Evolutionary conservation across 768 basidiomycete species (phyloP), one percentile per base, ranked within the genome.

Genomic region (Pulveroboletus frians): DNA sequence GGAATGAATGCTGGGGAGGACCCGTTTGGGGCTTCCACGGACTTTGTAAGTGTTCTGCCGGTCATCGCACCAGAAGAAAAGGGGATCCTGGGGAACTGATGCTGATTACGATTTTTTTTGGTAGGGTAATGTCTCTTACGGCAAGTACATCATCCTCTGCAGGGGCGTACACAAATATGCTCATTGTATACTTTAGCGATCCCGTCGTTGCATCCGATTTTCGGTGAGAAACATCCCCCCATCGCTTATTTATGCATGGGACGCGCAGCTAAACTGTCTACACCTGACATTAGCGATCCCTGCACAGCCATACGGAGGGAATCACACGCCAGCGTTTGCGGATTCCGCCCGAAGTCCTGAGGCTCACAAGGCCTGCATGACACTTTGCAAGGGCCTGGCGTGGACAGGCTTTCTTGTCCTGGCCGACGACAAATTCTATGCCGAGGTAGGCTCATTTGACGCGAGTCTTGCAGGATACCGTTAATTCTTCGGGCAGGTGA

Each of bases 61-160:
- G 6, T 46, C 31, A 31, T 31, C 13, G 8, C 27, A 31, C 6
- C 0, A 11, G 15, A 15, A 43, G 32, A 10, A 11, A 23, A 36
- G 40, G 23, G 32, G 14, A 41, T 23, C 23, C 17, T 15, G n/a
- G 8, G 17, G 30, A 29, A 44, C 44, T 54, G 38, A 56, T 46
- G n/a, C n/a, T n/a, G 45, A 61, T 55, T 36, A 50, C 50, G 32
- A 52, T 32, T 52, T 17, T 57, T 27, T 49, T 48, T 45, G 4
- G 23, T 61, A 89, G 87, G 88, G 88, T 1, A 88, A 89, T 54
- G 78, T 90, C 43, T 77, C 83, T 37, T 81, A 84, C 56, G 78
- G 87, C 70, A 55, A 61, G 71, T 79, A 53, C 53, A 59, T 53
- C 56, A 46, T 36, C 9, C 38, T 34, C 39, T 34, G 13, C 45